Conservation (phyloP, 306 rosid species). For the Prunus davidiana region DNA sequence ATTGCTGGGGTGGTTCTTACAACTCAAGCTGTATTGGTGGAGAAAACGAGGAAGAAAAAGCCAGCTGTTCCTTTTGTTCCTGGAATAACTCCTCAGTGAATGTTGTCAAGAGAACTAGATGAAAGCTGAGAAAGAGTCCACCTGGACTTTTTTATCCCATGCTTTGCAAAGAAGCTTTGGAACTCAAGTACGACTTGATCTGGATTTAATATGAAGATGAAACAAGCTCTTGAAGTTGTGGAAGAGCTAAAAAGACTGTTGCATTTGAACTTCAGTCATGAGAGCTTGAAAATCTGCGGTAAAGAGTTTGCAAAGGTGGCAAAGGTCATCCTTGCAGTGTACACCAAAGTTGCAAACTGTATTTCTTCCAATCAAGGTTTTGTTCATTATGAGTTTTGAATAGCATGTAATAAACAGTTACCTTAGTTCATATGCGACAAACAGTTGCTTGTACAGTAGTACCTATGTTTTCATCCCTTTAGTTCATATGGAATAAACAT, state of each 20-base stretch:
- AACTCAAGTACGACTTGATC: constrained; percentile 3
- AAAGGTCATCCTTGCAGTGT: neutral
- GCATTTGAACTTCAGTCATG: neutral
- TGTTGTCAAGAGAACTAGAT: neutral
- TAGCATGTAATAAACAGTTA: neutral
- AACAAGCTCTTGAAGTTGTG: neutral
- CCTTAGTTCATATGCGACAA: no score
- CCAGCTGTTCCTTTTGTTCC: constrained; percentile 66
- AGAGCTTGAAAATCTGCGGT: neutral
- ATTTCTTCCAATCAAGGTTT: neutral
- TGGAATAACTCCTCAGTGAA: constrained; percentile 59
- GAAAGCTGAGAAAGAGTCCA: neutral
- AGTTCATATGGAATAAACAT: neutral
- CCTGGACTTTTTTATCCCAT: neutral
- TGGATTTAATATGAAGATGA: constrained; percentile 6
- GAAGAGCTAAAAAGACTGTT: neutral
- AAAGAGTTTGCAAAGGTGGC: neutral
- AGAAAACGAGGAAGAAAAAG: constrained; percentile 57
- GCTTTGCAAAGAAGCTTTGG: neutral
- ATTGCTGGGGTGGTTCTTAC: constrained; percentile 79
- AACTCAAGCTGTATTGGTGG: constrained; percentile 83
- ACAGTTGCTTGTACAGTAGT: neutral
- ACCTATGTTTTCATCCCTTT: no score
- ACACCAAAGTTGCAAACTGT: neutral
- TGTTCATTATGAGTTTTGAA: neutral